phyloP scores from a whole-genome alignment of 192 early-diverging fungal species.

The Spizellomyces punctatus region DNA sequence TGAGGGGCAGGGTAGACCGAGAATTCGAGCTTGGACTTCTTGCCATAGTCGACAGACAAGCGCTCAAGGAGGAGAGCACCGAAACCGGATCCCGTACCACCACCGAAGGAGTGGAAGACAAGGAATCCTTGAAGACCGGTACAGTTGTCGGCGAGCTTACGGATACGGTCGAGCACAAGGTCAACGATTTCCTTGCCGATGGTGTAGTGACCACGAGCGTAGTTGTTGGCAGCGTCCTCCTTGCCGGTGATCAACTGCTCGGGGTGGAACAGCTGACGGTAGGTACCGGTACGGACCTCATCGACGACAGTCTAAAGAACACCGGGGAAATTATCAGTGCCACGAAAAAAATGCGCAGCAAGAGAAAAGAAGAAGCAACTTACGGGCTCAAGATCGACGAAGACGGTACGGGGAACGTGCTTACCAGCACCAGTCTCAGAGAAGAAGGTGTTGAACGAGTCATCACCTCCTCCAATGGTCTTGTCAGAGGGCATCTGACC shows the following conservation, averaged over 20 bases:
- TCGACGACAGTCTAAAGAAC: slow-evolving; percentile 78
- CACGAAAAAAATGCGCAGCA: slow-evolving; percentile 1
- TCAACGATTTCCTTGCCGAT: slow-evolving; percentile 99
- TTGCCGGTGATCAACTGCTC: slow-evolving; percentile 99
- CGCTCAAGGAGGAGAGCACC: slow-evolving; percentile 97
- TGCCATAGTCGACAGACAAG: slow-evolving; percentile 99
- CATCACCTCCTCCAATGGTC: slow-evolving; percentile 74
- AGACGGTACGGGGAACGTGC: slow-evolving; percentile 98
- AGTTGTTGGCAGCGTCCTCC: slow-evolving; percentile 99
- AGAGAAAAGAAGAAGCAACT: neutral
- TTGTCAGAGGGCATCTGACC: slow-evolving; percentile 84
- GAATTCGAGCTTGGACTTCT: slow-evolving; percentile 99
- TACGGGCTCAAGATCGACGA: slow-evolving; percentile 71
- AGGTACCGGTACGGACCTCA: slow-evolving; percentile 98
- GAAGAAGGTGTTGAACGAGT: slow-evolving; percentile 99
- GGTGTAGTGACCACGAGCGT: slow-evolving; percentile 99
- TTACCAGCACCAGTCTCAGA: slow-evolving; percentile 98
- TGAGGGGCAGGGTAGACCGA: slow-evolving; percentile 98
- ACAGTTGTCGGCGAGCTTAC: slow-evolving; percentile 98
- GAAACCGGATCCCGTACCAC: slow-evolving; percentile 99
- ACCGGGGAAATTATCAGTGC: neutral
- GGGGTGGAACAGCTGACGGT: slow-evolving; percentile 89
- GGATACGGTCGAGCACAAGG: slow-evolving; percentile 92
- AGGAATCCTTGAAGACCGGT: slow-evolving; percentile 98
- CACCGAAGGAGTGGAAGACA: slow-evolving; percentile 99